Conservation (phyloP, 1,284 basidiomycete genomes). For the Ceratobasidium sp. region DNA sequence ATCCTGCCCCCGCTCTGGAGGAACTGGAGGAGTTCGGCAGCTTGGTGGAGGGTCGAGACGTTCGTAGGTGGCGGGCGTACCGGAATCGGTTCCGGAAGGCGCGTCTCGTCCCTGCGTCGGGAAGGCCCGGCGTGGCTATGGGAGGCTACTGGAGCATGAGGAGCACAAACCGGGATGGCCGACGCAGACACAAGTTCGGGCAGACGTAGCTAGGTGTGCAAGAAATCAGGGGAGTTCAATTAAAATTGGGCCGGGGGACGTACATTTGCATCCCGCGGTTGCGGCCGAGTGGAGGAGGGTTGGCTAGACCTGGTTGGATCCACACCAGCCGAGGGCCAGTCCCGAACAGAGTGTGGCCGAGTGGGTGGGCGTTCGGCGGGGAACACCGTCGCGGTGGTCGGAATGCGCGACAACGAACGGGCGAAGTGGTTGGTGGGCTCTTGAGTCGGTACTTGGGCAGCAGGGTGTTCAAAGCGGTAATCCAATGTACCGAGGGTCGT, state of each 20-base stretch:
- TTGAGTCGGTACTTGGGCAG: neutral
- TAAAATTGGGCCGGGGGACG: neutral
- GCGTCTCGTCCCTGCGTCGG: too few species aligned
- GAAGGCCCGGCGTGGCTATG: too few species aligned
- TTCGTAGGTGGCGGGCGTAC: too few species aligned
- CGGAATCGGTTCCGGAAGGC: too few species aligned
- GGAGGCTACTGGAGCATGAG: too few species aligned
- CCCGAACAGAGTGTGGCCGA: neutral
- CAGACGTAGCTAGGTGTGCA: too few species aligned
- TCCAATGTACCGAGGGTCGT: neutral
- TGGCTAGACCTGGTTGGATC: neutral
- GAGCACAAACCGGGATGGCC: too few species aligned
- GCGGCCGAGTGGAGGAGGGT: neutral
- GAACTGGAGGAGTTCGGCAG: neutral
- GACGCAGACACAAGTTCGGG: too few species aligned
- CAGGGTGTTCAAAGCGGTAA: neutral
- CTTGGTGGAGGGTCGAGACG: too few species aligned
- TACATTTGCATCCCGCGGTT: neutral
- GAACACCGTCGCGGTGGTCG: neutral
- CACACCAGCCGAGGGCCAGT: neutral
- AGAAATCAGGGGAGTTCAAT: too few species aligned
- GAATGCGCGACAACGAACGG: neutral
- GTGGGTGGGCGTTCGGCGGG: neutral
- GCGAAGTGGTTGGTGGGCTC: neutral
- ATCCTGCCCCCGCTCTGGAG: neutral